These are phyloP conservation scores for Linderniella brevidens DNA, from an alignment of 257 asterid species.

Conservation along the genomic window DNA sequence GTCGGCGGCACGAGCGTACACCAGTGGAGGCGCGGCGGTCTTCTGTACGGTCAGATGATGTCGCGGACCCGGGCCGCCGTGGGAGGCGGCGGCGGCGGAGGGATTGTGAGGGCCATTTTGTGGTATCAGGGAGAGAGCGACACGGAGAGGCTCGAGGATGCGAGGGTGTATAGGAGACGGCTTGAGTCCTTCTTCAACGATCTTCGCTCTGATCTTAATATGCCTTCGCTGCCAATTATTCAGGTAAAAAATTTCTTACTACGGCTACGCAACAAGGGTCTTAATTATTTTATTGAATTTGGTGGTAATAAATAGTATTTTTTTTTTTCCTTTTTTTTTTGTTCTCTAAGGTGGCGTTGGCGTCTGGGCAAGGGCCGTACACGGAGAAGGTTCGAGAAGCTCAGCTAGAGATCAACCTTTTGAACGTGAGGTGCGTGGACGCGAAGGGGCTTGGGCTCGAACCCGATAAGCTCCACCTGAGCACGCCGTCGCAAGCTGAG, in stretches of 20 bases:
- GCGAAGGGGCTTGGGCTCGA: slow-evolving; percentile 36
- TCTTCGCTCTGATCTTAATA: slow-evolving; percentile 24
- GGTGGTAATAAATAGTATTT: too few species aligned
- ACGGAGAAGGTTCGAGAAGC: slow-evolving; percentile 33
- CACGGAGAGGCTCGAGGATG: slow-evolving; percentile 17
- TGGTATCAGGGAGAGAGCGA: slow-evolving; percentile 86
- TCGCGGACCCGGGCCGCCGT: slow-evolving; percentile 28
- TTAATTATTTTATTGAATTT: not conserved
- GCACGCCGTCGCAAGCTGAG: slow-evolving; percentile 29
- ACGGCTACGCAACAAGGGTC: not conserved
- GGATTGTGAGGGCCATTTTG: slow-evolving; percentile 22
- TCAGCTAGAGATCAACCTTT: slow-evolving; percentile 28
- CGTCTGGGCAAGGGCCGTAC: slow-evolving; percentile 43
- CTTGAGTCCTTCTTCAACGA: slow-evolving; percentile 23
- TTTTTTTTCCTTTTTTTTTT: not conserved
- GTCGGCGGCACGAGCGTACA: slow-evolving; percentile 46
- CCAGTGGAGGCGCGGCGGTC: slow-evolving; percentile 43
- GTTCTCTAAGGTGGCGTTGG: slow-evolving; percentile 39
- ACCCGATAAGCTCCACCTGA: slow-evolving; percentile 37
- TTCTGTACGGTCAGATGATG: slow-evolving; percentile 26
- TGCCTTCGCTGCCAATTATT: slow-evolving; percentile 21
- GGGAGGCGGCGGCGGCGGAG: slow-evolving; percentile 30
- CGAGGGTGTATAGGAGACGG: slow-evolving; percentile 20
- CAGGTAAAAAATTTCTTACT: slow-evolving; percentile 16
- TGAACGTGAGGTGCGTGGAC: slow-evolving; percentile 40